Evolutionary conservation across 2,329 filamentous ascomycete genomes (phyloP).

Genomic region (Talaromyces sp.): DNA sequence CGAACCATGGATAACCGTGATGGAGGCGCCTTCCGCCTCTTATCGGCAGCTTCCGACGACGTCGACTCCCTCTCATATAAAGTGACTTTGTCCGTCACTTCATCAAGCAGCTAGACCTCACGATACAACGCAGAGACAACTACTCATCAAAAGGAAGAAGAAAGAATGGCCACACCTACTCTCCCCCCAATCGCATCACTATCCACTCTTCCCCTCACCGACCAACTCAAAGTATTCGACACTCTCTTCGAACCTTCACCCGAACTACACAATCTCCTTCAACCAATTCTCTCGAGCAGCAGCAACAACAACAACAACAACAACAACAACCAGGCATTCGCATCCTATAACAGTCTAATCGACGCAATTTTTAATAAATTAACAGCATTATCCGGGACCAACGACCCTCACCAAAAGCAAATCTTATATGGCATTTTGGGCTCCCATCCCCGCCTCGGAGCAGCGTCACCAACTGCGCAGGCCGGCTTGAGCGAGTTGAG

Average conservation of each 20-base stretch:
- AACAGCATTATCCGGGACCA: constrained; percentile 52
- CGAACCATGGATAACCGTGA: not conserved
- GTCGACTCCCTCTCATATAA: not conserved
- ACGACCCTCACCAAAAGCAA: constrained; percentile 46
- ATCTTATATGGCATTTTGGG: constrained; percentile 68
- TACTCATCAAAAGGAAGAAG: not conserved
- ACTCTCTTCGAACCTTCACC: constrained; percentile 78
- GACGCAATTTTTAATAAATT: constrained; percentile 61
- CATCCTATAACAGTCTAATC: constrained; percentile 66
- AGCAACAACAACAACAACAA: constrained; percentile 21
- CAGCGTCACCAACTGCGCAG: constrained; percentile 44
- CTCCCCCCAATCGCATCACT: constrained; percentile 59
- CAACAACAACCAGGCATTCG: constrained; percentile 47
- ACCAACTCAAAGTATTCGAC: constrained; percentile 58
- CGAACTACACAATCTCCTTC: constrained; percentile 65
- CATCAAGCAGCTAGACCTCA: not conserved
- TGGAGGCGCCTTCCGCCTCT: constrained; percentile 2
- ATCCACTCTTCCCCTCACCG: constrained; percentile 49
- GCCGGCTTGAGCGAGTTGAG: constrained; percentile 68
- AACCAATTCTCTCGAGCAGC: constrained; percentile 66
- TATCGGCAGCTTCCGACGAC: constrained; percentile 9
- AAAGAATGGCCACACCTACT: constrained; percentile 11
- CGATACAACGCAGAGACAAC: not conserved
- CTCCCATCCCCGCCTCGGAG: constrained; percentile 78
- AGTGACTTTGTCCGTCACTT: not conserved